A percentile compares a stretch with the other conserved stretches of the same genome.
Conservation (phyloP, 257 asterid genomes). For the Anisodus acutangulus region DNA sequence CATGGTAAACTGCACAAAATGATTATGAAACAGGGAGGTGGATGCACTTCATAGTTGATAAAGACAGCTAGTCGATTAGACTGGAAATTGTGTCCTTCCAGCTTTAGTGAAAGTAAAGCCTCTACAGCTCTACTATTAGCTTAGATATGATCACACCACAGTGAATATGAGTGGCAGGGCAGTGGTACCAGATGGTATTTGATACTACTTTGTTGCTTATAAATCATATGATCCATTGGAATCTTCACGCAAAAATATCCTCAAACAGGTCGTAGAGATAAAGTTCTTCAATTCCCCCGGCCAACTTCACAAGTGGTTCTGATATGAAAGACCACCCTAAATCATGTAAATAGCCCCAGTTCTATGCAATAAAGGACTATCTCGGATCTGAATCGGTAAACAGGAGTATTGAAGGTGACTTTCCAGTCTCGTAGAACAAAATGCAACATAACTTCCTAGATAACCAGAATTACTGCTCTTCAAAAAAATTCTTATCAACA, state of each 20-base stretch:
- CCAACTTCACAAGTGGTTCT: not conserved
- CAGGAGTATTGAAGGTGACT: not conserved
- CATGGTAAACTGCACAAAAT: too few relatives aligned
- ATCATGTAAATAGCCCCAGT: not conserved
- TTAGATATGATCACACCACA: not conserved
- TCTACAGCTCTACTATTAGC: conserved; percentile 11
- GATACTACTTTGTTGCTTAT: not conserved
- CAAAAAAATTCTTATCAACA: not conserved
- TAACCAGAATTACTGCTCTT: not conserved
- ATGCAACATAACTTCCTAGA: conserved; percentile 2
- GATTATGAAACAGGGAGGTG: too few relatives aligned
- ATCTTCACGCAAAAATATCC: conserved; percentile 14
- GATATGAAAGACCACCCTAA: conserved; percentile 17
- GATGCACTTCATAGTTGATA: too few relatives aligned
- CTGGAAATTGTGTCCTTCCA: not conserved
- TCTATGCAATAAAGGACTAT: not conserved
- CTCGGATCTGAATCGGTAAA: not conserved
- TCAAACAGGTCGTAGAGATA: not conserved
- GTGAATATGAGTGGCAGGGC: not conserved
- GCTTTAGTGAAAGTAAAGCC: conserved; percentile 1
- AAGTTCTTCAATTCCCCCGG: not conserved
- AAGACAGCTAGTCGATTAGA: too few relatives aligned
- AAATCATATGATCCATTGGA: not conserved
- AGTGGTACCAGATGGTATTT: not conserved
- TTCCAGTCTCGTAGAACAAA: not conserved